A percentile compares a stretch with the other conserved stretches of the same genome.
phyloP scores from a whole-genome alignment of 2,329 filamentous ascomycete species.

The Fusarium musae region DNA sequence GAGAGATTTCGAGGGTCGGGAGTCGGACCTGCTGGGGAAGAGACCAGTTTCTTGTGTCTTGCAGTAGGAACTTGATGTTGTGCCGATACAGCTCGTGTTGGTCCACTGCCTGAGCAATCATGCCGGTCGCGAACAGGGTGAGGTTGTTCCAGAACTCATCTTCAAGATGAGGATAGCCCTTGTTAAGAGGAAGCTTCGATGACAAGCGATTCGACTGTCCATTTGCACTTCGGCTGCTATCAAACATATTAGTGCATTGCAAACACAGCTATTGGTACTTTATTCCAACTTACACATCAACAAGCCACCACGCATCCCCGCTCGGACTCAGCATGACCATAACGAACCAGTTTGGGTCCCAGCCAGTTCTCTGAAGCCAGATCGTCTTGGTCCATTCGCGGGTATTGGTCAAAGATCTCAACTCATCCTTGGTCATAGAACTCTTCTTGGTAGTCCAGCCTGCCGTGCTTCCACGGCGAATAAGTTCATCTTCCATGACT shows the following conservation, averaged over 20 bases:
- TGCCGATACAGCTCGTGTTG: conserved; percentile 59
- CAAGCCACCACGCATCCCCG: conserved; percentile 83
- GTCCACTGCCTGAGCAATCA: conserved; percentile 63
- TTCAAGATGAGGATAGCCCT: conserved; percentile 57
- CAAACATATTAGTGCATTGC: conserved; percentile 26
- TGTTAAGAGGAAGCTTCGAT: conserved; percentile 56
- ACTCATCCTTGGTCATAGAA: conserved; percentile 63
- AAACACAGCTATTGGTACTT: neutral
- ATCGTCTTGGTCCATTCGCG: conserved; percentile 71
- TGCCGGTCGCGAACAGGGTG: conserved; percentile 60
- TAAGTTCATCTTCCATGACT: conserved; percentile 70
- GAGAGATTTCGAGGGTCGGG: conserved; percentile 60
- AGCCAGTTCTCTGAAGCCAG: conserved; percentile 78
- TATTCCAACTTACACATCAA: conserved; percentile 64
- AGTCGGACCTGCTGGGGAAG: conserved; percentile 58
- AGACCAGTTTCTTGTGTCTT: conserved; percentile 50
- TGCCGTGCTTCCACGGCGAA: conserved; percentile 67
- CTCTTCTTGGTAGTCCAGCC: conserved; percentile 70
- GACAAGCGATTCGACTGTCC: conserved; percentile 47
- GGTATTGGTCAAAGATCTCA: conserved; percentile 70
- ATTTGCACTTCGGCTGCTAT: conserved; percentile 44
- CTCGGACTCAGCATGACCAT: conserved; percentile 75
- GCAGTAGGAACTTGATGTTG: conserved; percentile 54
- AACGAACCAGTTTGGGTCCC: conserved; percentile 78
- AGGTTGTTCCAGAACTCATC: conserved; percentile 64